phyloP scores from a whole-genome alignment of 1,284 basidiomycete genomes.

The Ceratobasidium sp. region DNA sequence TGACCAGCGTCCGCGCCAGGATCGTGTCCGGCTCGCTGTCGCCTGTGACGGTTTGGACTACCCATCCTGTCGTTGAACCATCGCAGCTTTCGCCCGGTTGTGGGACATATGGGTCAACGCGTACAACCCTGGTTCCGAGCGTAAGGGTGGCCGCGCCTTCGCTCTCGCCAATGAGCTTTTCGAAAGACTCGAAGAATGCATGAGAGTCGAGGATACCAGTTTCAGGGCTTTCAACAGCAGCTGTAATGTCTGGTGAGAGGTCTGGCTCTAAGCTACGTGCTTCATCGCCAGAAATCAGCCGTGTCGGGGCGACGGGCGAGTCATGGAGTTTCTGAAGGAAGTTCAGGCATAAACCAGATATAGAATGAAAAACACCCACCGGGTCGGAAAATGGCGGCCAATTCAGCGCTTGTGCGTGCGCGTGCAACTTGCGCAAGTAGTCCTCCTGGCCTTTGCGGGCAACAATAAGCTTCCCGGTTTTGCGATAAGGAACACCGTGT shows the following conservation, averaged over 20 bases:
- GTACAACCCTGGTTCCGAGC: constrained; percentile 76
- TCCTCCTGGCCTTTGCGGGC: constrained; percentile 71
- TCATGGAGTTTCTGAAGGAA: constrained; percentile 33
- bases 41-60: constrained; percentile 61
- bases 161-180: constrained; percentile 78
- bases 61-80: constrained; percentile 59
- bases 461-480: constrained; percentile 90
- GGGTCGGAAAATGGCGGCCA: constrained; percentile 62
- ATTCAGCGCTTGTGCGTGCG: constrained; percentile 66
- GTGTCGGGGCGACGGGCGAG: constrained; percentile 66
- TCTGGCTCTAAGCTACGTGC: constrained; percentile 85
- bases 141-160: constrained; percentile 17
- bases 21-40: constrained; percentile 68
- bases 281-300: constrained; percentile 76
- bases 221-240: constrained; percentile 83
- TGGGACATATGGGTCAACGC: constrained; percentile 73
- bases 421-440: constrained; percentile 77
- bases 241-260: constrained; percentile 73
- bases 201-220: constrained; percentile 96
- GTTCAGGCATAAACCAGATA: not conserved
- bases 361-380: constrained; percentile 48
- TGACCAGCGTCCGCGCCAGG: constrained; percentile 87
- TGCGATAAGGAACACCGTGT: constrained; percentile 74
- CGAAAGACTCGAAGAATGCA: constrained; percentile 79
- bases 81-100: constrained; percentile 47